Percentiles rank a stretch among this genome's conserved stretches.
Conservation (phyloP, 768 basidiomycete species). For the Hericium rajendrae region DNA sequence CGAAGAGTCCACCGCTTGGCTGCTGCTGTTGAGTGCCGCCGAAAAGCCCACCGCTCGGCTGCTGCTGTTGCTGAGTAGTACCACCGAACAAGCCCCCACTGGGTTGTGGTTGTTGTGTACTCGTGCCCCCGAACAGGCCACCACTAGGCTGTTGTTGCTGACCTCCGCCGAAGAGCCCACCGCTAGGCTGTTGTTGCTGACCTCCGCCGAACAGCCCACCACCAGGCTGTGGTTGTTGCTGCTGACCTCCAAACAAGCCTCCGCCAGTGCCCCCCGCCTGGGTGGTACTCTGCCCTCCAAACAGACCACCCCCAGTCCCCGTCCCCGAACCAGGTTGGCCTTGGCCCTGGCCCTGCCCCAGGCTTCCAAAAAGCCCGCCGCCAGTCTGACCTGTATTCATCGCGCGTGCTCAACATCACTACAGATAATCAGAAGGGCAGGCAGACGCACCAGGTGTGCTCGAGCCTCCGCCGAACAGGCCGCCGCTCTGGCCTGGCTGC, state of each 20-base stretch:
- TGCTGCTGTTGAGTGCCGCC: conserved; percentile 6
- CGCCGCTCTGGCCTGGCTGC: conserved; percentile 16
- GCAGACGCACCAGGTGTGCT: background rate
- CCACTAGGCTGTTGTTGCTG: conserved; percentile 13
- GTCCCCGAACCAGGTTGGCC: background rate
- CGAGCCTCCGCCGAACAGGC: conserved; percentile 6
- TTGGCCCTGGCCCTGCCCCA: background rate
- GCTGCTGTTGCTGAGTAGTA: conserved; percentile 1
- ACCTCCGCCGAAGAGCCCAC: conserved; percentile 16
- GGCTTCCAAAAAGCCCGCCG: conserved; percentile 16
- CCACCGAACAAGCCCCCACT: conserved; percentile 15
- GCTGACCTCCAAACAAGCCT: background rate
- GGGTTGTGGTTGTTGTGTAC: conserved; percentile 6
- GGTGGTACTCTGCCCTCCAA: background rate
- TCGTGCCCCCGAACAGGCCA: conserved; percentile 21
- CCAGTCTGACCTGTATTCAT: conserved; percentile 1
- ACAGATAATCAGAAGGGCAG: background rate
- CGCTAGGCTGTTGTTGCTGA: conserved; percentile 10
- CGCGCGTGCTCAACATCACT: background rate
- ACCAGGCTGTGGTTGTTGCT: background rate
- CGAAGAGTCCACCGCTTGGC: conserved; percentile 12
- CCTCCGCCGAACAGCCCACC: background rate
- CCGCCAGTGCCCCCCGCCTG: background rate
- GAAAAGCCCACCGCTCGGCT: background rate
- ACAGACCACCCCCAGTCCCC: conserved; percentile 3